Evolutionary conservation across 2,329 filamentous ascomycete species (phyloP).

Genomic region (Salinomyces thailandicus): DNA sequence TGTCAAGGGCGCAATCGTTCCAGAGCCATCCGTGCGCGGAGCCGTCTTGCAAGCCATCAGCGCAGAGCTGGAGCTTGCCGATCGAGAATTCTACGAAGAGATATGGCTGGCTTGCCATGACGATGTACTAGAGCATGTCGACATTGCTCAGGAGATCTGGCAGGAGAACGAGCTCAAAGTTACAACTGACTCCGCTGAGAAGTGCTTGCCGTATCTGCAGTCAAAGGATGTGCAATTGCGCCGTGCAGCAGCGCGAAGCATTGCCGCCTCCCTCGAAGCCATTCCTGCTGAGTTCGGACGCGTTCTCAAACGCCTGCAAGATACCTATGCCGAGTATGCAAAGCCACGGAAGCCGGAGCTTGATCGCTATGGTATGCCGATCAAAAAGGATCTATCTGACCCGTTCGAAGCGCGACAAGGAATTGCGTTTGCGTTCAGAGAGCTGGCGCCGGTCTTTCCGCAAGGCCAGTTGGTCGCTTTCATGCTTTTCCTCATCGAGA

Average conservation of each 20-base stretch:
- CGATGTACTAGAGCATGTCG: constrained; percentile 74
- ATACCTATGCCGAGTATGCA: constrained; percentile 64
- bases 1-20: constrained; percentile 67
- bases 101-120: constrained; percentile 93
- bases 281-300: constrained; percentile 51
- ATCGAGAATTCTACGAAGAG: constrained; percentile 74
- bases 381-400: constrained; percentile 76
- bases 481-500: constrained; percentile 73
- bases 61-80: constrained; percentile 82
- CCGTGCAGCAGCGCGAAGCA: constrained; percentile 67
- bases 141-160: constrained; percentile 82
- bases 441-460: constrained; percentile 62
- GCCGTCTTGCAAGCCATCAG: constrained; percentile 83
- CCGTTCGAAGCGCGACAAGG: constrained; percentile 88
- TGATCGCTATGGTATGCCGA: constrained; percentile 90
- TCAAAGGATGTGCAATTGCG: constrained; percentile 72
- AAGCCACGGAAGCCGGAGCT: constrained; percentile 75
- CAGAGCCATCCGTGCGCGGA: constrained; percentile 68
- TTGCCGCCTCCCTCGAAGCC: constrained; percentile 61
- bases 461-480: constrained; percentile 62
- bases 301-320: constrained; percentile 55
- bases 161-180: constrained; percentile 78
- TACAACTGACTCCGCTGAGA: constrained; percentile 48
- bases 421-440: constrained; percentile 75
- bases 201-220: constrained; percentile 66